Evolutionary conservation across 1,139 yeast genomes (phyloP), one percentile per base, ranked within the genome.

Genomic region (Hansenula lynferdii): DNA sequence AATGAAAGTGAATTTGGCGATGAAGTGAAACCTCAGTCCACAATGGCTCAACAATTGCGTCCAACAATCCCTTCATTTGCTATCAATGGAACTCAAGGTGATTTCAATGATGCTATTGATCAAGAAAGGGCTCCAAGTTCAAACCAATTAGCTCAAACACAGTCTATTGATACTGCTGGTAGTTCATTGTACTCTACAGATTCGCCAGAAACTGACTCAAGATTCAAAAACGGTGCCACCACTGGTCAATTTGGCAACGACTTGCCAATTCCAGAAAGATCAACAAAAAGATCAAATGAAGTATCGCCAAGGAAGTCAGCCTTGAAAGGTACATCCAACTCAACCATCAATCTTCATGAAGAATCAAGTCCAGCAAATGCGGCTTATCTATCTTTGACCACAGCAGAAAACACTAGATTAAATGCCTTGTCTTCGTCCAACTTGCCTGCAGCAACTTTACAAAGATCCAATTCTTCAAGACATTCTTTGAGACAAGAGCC

Each of bases 401-500:
- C 94, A 0, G 89, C 90, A 1, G 89, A 83, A 54, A 83, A 83
- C 57, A 83, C 94, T 0, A 69, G 89, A 43, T 54, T 81, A 41
- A 83, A 83, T 57, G 82, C 89, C 1, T 74, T 77, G 56, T 69
- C 80, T 7, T 55, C 73, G 0, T 58, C 68, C 5, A 48, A 43
- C 12, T 40, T 41, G 25, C 23, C 48, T 1, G 34, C 42, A 2
- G 19, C 44, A 4, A 38, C 32, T 24, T 27, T 41, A 6, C 8
- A 41, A 1, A 41, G 45, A 36, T 15, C 48, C 17, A 30, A 22
- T 27, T 23, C 38, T 24, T 23, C 30, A 34, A 29, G 28, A 21
- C 14, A 28, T 6, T 17, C 29, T 14, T 23, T 27, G 19, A 31
- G 33, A 35, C 28, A 39, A 36, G 41, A 35, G n/a, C 33, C 35